Conservation (phyloP, 306 rosid genomes). For the Cicer bijugum region DNA sequence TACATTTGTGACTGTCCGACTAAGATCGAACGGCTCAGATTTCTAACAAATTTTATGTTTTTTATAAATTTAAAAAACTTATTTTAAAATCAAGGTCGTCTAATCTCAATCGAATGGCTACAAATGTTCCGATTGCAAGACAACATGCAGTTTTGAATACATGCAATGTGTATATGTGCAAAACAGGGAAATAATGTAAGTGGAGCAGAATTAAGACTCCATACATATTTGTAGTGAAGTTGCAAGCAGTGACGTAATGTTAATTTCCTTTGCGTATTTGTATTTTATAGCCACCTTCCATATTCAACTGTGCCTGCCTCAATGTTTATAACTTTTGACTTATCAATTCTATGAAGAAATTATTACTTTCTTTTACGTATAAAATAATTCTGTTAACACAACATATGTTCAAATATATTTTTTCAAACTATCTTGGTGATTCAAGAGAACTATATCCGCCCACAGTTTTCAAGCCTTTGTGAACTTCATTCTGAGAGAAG, state of each 20-base stretch:
- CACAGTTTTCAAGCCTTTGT: not conserved
- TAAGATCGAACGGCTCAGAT: too few species aligned
- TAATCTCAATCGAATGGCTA: too few species aligned
- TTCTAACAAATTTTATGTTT: too few species aligned
- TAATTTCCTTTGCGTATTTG: constrained; percentile 9
- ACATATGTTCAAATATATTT: not conserved
- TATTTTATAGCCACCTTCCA: not conserved
- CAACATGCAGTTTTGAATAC: too few species aligned
- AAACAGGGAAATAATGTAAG: too few species aligned
- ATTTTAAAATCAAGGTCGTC: too few species aligned
- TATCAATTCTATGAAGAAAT: too few species aligned
- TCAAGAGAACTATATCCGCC: not conserved
- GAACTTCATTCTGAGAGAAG: not conserved
- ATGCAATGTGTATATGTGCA: too few species aligned
- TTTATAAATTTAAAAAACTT: too few species aligned
- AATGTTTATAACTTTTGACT: not conserved
- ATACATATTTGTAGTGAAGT: not conserved
- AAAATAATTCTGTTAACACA: not conserved
- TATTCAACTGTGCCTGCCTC: not conserved
- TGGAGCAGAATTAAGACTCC: too few species aligned
- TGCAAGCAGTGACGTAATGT: constrained; percentile 27
- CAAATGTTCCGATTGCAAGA: too few species aligned
- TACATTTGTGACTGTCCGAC: too few species aligned
- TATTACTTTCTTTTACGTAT: not conserved
- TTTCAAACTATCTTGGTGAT: constrained; percentile 4